Percentiles rank a stretch among this genome's conserved stretches.
Evolutionary conservation across 176 grass and related monocot species (phyloP).

Genomic region (sorghum (Sorghum bicolor)): Sorghum_bicolor_NCBIv3 NC_012872.2:13452501-13453000

Average conservation of each 20-base stretch:
- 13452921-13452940: not conserved
- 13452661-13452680: not conserved
- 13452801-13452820: not conserved
- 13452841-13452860: not conserved
- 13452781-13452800: not conserved
- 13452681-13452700: not conserved
- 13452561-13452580: not conserved
- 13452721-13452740: not conserved
- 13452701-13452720: not conserved
- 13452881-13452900: not conserved
- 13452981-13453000: too few species aligned
- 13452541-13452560: not conserved
- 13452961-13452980: too few species aligned
- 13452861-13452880: not conserved
- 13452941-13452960: not conserved
- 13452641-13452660: not conserved
- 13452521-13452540: not conserved
- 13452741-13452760: not conserved
- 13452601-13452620: not conserved
- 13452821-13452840: not conserved
- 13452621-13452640: not conserved
- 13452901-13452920: fast-evolving
- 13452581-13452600: slow-evolving; percentile 32
- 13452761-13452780: not conserved
- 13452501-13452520: not conserved